Base-by-base conservation (phyloP, 345 rosid genomes). In the thale cress (Arabidopsis thaliana) region DNA sequence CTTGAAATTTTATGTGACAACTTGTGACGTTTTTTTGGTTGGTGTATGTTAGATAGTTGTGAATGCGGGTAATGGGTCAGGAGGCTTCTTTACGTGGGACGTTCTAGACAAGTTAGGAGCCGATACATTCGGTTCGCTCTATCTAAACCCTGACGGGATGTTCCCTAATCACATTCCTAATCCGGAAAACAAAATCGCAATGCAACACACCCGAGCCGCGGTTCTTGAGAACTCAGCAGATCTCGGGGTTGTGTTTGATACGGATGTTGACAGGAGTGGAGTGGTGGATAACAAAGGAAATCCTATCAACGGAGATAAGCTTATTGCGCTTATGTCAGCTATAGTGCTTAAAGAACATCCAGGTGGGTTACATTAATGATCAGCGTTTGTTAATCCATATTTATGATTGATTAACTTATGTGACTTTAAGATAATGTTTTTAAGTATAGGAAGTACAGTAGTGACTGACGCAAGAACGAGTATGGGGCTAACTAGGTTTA, bases 401-500 rank as follows among this genome's bases (percentile, higher is more conserved):
- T n/a, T 55, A 49, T 66, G 55, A 13, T 59, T 60, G 11, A 57
- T n/a, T 33, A 4, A 58, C 30, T 12, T 4, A 37, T 28, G 34
- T 25, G 32, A 8, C 22, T 30, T 68, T 59, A 34, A 45, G 51
- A 28, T 22, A 42, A 0, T 45, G 30, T 34, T 49, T 32, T 58
- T 7, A 45, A 55, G 32, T 28, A 2, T 16, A 78, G 81, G 79
- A 53, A 79, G 70, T 14, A 91, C 93, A 16, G 66, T 91, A 14
- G 96, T 94, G 45, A 91, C 96, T 0, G 98, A 94, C 63, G 97
- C 97, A 12, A 86, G 97, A n/a, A 88, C 98, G 3, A 94, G 95
- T 79, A 82, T 87, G 89, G 84, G 85, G 1, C 88, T 93, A 6
- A 78, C 89, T 2, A 88, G 69, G 67, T 94, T 91, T 74, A 85